phyloP scores from a whole-genome alignment of 345 rosid genomes.

The Excoecaria agallocha region DNA sequence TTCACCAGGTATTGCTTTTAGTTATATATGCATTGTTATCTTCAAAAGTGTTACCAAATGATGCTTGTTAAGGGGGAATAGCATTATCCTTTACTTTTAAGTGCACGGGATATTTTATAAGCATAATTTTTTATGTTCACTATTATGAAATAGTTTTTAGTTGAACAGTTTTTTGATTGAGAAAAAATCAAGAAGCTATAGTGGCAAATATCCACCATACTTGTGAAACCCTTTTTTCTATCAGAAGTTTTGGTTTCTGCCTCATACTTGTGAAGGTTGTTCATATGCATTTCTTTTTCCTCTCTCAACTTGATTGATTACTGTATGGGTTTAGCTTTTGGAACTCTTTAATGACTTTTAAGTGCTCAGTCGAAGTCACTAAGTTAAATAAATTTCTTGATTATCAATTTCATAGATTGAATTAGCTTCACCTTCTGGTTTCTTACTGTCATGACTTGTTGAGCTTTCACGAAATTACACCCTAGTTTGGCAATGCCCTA shows the following conservation, averaged over 20 bases:
- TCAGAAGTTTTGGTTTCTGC: neutral
- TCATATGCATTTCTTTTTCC: neutral
- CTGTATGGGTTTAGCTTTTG: neutral
- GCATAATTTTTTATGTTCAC: neutral
- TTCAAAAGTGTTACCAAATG: neutral
- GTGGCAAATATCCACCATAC: neutral
- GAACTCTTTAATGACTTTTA: neutral
- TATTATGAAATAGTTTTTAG: neutral
- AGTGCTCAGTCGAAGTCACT: neutral
- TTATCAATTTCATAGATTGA: neutral
- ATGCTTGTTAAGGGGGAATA: neutral
- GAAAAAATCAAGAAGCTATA: neutral
- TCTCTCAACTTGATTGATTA: neutral
- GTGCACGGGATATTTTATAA: neutral
- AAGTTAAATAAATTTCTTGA: too few species aligned
- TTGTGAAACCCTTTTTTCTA: too few species aligned
- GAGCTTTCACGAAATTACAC: slow-evolving; percentile 6
- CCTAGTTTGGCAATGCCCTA: neutral
- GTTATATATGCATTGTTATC: slow-evolving; percentile 24
- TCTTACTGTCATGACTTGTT: neutral
- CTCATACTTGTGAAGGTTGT: neutral
- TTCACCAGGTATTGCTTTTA: slow-evolving; percentile 63
- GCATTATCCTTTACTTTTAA: slow-evolving; percentile 1
- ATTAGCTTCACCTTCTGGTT: neutral
- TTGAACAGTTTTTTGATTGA: slow-evolving; percentile 4